These are phyloP conservation scores for Plenodomus tracheiphilus DNA, from an alignment of 2,329 filamentous ascomycete species.

Conservation along the genomic window DNA sequence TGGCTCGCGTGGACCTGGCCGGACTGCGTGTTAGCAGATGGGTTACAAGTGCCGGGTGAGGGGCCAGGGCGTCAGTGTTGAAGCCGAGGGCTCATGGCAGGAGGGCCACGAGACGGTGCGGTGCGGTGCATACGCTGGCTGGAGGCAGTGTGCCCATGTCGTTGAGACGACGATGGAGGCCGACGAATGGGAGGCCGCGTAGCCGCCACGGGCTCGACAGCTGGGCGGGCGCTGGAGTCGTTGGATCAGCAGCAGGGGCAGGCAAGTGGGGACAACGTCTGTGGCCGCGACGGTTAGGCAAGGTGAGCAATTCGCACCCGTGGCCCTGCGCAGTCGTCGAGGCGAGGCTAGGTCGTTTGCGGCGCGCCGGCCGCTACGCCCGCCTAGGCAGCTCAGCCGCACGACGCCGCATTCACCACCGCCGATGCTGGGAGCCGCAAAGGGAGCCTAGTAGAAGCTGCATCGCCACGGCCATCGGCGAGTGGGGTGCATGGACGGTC, in stretches of 20 bases:
- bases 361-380: conserved; percentile 9
- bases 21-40: conserved; percentile 27
- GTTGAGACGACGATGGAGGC: conserved; percentile 24
- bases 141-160: conserved; percentile 30
- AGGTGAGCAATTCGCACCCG: conserved; percentile 1
- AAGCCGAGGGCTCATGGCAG: conserved; percentile 30
- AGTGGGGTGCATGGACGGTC: conserved; percentile 4
- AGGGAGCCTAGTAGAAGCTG: neutral
- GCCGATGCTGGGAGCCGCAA: conserved; percentile 1
- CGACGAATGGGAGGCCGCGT: conserved; percentile 29
- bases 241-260: conserved; percentile 13
- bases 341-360: conserved; percentile 15
- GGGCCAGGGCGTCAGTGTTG: conserved; percentile 24
- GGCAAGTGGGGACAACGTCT: too few species aligned
- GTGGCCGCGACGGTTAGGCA: too few species aligned
- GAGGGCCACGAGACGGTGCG: conserved; percentile 42
- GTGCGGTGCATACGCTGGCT: conserved; percentile 39
- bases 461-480: neutral
- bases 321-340: conserved; percentile 1
- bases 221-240: conserved; percentile 11
- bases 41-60: conserved; percentile 30
- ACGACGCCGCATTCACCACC: neutral
- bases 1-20: conserved; percentile 31
- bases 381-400: conserved; percentile 13
- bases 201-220: conserved; percentile 21